Evolutionary conservation across 352 stramenopile species (phyloP), one percentile per base, ranked within the genome.

Genomic region (Phytophthora sansomeana): DNA sequence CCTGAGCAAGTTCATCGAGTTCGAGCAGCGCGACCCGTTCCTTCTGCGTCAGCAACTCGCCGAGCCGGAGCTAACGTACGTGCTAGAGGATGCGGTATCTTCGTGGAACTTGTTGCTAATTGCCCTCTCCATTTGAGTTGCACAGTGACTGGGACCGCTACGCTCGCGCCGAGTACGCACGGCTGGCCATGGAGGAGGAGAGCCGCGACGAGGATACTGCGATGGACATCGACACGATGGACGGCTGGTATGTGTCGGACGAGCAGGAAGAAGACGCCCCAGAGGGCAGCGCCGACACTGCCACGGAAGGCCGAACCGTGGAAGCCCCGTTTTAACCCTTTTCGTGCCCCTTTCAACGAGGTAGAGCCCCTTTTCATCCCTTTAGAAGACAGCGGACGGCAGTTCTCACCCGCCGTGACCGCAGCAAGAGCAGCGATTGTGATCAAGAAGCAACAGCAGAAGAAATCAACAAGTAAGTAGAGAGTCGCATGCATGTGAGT

Each of bases 1-100:
- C 78, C 80, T 99, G 36, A 99, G 98, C 91, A 99, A 99, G 75
- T 99, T 99, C 58, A 97, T 99, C 43, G 89, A 97, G 58, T 99
- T 99, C 77, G 98, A 99, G 81, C 93, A 98, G 73, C 85, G 97
- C 19, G 98, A 99, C 78, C 97, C 97, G 16, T 99, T 99, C 77
- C 79, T 98, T 35, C 85, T 99, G 69, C 92, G 97, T 39, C 96
- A 99, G 70, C 88, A 96, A 59, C 73, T 96, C n/a, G 85, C 87
- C 2, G 85, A 96, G 65, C 88, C 88, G 14, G 88, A 96, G 69
- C 79, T 96, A 21, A 96, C 86, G 86, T 95, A 78, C 49, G 82
- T 86, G 26, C 9, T 3, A 24, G 21, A 24, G 21, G 21, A 1
- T 24, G 21, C 21, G 21, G 21, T 24, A 24, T 24, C 21, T 24